Conservation (phyloP, 441 rosid genomes). For the Erysimum pusillum region DNA sequence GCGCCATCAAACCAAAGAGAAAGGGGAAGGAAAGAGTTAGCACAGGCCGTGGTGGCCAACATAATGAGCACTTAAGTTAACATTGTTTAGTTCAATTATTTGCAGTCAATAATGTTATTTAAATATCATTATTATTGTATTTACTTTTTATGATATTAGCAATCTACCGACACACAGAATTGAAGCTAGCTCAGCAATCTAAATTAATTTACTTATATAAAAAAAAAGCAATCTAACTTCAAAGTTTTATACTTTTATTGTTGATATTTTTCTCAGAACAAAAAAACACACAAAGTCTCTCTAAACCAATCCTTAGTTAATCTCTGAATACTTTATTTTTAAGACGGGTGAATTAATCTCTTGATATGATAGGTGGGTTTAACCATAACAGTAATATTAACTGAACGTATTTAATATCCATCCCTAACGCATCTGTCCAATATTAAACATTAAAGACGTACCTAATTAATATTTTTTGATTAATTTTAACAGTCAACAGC, state of each 20-base stretch:
- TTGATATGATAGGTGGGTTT: neutral
- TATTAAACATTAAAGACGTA: neutral
- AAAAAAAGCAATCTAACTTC: too few relatives aligned
- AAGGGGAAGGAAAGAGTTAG: neutral
- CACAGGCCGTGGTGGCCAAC: conserved; percentile 6
- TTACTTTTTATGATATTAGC: neutral
- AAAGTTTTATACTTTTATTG: neutral
- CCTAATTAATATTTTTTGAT: neutral
- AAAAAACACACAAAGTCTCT: too few relatives aligned
- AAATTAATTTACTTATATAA: neutral
- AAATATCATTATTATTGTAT: neutral
- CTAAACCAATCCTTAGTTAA: neutral
- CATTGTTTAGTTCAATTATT: conserved; percentile 5
- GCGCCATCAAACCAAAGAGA: neutral
- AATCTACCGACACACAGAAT: neutral
- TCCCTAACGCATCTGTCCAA: neutral
- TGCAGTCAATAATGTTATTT: neutral
- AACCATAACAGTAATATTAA: too few relatives aligned
- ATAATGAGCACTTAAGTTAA: conserved; percentile 21
- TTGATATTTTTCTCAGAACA: too few relatives aligned
- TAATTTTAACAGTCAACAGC: conserved; percentile 1
- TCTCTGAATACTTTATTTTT: neutral
- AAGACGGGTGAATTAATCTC: neutral
- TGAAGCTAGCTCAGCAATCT: too few relatives aligned
- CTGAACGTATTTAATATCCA: neutral